A percentile compares a stretch with the other conserved stretches of the same genome.
These are phyloP conservation scores for Davidsoniella neocaledoniae DNA, from an alignment of 2,329 filamentous ascomycete species.

Conservation along the genomic window DNA sequence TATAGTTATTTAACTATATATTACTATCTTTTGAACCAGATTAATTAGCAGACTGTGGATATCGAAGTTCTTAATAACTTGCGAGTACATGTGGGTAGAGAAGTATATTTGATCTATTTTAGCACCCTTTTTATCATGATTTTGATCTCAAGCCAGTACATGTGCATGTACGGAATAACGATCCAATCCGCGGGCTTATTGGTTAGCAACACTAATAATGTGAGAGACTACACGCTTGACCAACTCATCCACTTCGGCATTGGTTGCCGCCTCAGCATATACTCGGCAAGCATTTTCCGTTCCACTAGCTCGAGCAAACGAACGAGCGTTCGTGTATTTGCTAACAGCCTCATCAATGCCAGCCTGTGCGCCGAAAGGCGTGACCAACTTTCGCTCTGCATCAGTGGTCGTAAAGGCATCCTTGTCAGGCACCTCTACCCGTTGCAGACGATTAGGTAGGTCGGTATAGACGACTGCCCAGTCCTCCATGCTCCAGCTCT, in stretches of 20 bases:
- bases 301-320: constrained; percentile 82
- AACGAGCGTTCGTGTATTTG: constrained; percentile 78
- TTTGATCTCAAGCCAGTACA: no score
- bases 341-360: constrained; percentile 77
- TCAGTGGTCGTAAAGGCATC: constrained; percentile 83
- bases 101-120: no score
- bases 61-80: no score
- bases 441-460: constrained; percentile 85
- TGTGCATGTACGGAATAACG: no score
- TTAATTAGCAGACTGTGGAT: no score
- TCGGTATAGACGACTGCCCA: constrained; percentile 91
- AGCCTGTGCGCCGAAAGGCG: constrained; percentile 61
- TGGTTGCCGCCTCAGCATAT: constrained; percentile 84
- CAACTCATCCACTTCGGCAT: constrained; percentile 79
- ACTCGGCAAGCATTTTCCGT: constrained; percentile 94
- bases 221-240: constrained; percentile 66
- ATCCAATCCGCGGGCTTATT: neutral
- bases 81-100: no score
- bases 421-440: constrained; percentile 77
- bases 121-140: no score
- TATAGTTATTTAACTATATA: no score
- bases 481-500: constrained; percentile 74
- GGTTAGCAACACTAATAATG: constrained; percentile 24
- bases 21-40: no score
- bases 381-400: constrained; percentile 73